Evolutionary conservation across 2,329 filamentous ascomycete genomes (phyloP), one percentile per base, ranked within the genome.

Genomic region (Podosphaera fusca): DNA sequence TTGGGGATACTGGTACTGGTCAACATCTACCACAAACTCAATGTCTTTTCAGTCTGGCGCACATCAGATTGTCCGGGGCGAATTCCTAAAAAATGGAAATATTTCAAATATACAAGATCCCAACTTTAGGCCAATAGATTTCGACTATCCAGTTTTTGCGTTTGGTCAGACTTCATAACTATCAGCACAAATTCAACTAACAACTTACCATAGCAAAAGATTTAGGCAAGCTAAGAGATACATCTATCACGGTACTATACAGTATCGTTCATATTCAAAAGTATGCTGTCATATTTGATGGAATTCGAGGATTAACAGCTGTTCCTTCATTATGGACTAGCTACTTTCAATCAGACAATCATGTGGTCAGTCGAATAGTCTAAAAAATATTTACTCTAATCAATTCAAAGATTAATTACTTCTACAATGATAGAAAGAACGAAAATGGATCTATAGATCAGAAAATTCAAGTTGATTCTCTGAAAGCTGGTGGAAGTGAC

Each of bases 1-100:
- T 70, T 94, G 87, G 87, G 87, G 87, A 2, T 81, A 78, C 55
- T 78, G 89, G 71, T 80, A 85, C 68, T 87, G 88, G 68, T 82
- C 83, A 10, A 87, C 79, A 2, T 77, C 79, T n/a, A 71, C 75
- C 56, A 66, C 74, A 33, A 64, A 69, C 21, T 74, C 74, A 12
- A 71, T 81, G 46, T 79, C 76, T 29, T 85, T 82, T 65, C 80
- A 89, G 67, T 82, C 78, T 57, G 87, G 85, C 21, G 73, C 74
- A 4, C 85, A 87, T 54, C 71, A 70, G 2, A 64, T 72, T 6
- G 75, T 94, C 29, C 78, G 87, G 52, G 73, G 74, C 55, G 73
- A 75, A 5, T 95, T 94, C 65, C 72, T 80, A 6, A 72, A 70
- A 53, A 78, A 76, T 2, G 80, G 82, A 8, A 73, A 70, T 3